Evolutionary conservation across 805 yeast species (phyloP), one percentile per base, ranked within the genome.

Genomic region (Dipodascus geniculatus): DNA sequence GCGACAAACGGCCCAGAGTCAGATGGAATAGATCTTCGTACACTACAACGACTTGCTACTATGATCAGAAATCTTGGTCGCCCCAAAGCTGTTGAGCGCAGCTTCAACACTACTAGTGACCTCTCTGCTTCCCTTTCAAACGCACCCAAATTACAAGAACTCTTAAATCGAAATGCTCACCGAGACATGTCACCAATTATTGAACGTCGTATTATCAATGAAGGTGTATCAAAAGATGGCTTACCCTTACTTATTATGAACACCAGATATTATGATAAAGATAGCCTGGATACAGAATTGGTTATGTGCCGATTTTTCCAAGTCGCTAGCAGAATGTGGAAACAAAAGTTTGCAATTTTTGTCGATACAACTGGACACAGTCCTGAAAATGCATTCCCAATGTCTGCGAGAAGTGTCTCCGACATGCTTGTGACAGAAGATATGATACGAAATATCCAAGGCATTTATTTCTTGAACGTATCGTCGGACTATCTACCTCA

Each of bases 221-320:
- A 80, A 57, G 79, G 85, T 1, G 78, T 84, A 16, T 79, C 84
- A 38, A 72, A 76, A 42, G 95, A 86, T 62, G 95, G 95, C 14
- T 68, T 79, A 0, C 95, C 93, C 0, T 74, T 82, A 20, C 69
- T 85, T 23, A 80, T 83, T 2, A 23, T 77, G 79, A 48, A 72
- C 74, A 57, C 64, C 4, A 66, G 74, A 19, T 70, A 78, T 42
- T 57, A 63, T 42, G 62, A 63, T 28, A 61, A 71, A 3, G 65
- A 64, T 11, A 66, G 65, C 8, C 49, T 65, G 14, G 78, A 76
- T 48, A 63, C 74, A 0, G 83, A 84, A 48, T 68, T 78, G 2
- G 67, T 83, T 23, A 68, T 79, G 22, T 87, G 77, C 66, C 75
- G 83, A 55, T 60, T 82, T 4, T 75, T 85, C 52, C 88, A 85